These are phyloP conservation scores for Geranium rotundifolium DNA, from an alignment of 345 rosid genomes.

Conservation along the genomic window DNA sequence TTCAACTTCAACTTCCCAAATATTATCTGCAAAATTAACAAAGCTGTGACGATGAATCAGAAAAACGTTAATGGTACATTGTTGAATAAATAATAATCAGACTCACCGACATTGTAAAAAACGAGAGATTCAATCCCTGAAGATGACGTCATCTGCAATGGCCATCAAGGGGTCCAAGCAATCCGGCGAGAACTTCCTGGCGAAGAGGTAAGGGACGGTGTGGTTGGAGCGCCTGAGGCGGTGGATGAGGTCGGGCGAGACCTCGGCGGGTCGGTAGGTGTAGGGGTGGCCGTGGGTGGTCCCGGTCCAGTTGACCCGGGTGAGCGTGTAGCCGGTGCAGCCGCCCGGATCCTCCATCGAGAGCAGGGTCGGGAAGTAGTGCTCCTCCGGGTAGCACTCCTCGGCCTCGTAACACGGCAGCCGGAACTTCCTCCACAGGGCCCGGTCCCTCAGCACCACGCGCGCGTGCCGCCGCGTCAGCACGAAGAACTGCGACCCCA, in stretches of 20 bases:
- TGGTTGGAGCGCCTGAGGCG: constrained; percentile 51
- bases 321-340: constrained; percentile 54
- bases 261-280: constrained; percentile 47
- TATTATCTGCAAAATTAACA: neutral
- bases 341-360: constrained; percentile 73
- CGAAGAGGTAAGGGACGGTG: constrained; percentile 71
- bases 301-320: constrained; percentile 88
- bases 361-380: constrained; percentile 82
- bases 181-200: constrained; percentile 85
- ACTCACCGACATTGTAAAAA: neutral
- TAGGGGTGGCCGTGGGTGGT: constrained; percentile 79
- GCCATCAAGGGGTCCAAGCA: constrained; percentile 69
- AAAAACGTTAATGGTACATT: too few relatives aligned
- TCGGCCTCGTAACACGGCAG: constrained; percentile 60
- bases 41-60: too few relatives aligned
- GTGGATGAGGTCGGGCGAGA: constrained; percentile 42
- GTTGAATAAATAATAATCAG: too few relatives aligned
- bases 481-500: constrained; percentile 89
- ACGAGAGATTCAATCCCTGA: constrained; percentile 47
- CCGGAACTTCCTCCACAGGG: constrained; percentile 72
- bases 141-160: constrained; percentile 62
- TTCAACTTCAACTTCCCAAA: neutral
- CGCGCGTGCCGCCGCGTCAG: constrained; percentile 71
- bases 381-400: constrained; percentile 93
- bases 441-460: constrained; percentile 51